phyloP scores from a whole-genome alignment of 768 basidiomycete genomes.

The Auricularia auricula-judae region DNA sequence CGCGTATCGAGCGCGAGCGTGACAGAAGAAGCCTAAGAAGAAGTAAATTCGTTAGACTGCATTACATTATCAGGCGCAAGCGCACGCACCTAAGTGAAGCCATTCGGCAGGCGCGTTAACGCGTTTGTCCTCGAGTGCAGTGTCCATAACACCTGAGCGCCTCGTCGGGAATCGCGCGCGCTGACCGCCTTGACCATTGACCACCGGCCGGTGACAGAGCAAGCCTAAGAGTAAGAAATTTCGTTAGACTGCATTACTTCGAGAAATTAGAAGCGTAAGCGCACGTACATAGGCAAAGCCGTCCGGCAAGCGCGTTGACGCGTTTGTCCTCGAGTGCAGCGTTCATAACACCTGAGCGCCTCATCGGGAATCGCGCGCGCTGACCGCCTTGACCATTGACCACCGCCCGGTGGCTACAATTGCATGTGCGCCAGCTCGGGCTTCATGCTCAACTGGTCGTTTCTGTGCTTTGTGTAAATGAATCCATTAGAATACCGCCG shows the following conservation, averaged over 20 bases:
- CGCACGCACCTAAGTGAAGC: not conserved
- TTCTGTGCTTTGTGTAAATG: not conserved
- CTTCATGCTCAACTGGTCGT: not conserved
- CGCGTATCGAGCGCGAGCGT: too few species aligned
- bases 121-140: not conserved
- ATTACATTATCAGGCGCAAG: too few species aligned
- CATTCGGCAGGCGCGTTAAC: not conserved
- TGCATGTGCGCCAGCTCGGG: not conserved
- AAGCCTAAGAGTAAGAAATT: too few species aligned
- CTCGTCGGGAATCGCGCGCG: not conserved
- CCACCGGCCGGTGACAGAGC: not conserved
- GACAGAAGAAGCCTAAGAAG: not conserved
- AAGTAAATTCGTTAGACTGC: not conserved
- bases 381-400: not conserved
- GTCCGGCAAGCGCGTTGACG: too few species aligned
- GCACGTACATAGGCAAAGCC: too few species aligned
- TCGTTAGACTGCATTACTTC: too few species aligned
- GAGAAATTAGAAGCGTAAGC: too few species aligned
- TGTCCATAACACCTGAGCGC: not conserved
- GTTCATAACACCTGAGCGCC: not conserved
- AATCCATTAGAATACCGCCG: not conserved
- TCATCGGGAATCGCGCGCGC: not conserved
- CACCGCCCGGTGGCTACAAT: not conserved
- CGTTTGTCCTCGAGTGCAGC: not conserved
- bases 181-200: not conserved